phyloP scores from a whole-genome alignment of 1,139 yeast species.

The Taphrina sp. region DNA sequence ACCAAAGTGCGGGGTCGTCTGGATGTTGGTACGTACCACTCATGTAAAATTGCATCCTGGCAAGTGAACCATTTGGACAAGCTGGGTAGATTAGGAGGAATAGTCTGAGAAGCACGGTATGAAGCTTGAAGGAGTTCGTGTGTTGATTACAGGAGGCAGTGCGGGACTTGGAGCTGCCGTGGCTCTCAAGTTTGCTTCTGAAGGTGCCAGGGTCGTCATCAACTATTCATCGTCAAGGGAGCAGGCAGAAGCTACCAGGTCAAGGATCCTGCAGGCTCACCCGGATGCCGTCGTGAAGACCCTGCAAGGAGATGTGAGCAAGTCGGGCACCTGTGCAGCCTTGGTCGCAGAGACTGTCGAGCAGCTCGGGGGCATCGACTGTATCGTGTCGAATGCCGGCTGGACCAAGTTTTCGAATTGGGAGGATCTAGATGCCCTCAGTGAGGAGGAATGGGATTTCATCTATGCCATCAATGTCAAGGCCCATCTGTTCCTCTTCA shows the following conservation, averaged over 20 bases:
- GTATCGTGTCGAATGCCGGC: constrained; percentile 44
- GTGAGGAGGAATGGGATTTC: constrained; percentile 46
- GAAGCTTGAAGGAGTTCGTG: constrained; percentile 36
- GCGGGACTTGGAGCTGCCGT: constrained; percentile 40
- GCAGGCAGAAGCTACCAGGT: constrained; percentile 39
- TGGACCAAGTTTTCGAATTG: constrained; percentile 43
- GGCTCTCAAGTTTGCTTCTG: constrained; percentile 37
- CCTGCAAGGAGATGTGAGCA: constrained; percentile 41
- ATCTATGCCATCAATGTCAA: constrained; percentile 42
- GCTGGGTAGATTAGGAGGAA: no score
- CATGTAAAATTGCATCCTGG: no score
- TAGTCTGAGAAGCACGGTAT: no score
- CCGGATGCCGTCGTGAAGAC: constrained; percentile 37
- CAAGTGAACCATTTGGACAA: no score
- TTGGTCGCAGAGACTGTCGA: constrained; percentile 38
- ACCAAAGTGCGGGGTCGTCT: no score
- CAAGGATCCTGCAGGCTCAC: constrained; percentile 28
- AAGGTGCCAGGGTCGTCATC: constrained; percentile 41
- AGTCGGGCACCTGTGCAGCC: constrained; percentile 36
- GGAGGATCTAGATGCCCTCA: constrained; percentile 43
- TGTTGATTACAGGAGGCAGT: constrained; percentile 39
- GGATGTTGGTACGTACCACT: no score
- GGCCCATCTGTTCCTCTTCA: constrained; percentile 46
- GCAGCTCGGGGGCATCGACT: constrained; percentile 40
- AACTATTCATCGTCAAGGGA: constrained; percentile 44